A percentile compares a stretch with the other conserved stretches of the same genome.
phyloP scores from a whole-genome alignment of 2,329 filamentous ascomycete genomes.

The Penicillium frequentans region DNA sequence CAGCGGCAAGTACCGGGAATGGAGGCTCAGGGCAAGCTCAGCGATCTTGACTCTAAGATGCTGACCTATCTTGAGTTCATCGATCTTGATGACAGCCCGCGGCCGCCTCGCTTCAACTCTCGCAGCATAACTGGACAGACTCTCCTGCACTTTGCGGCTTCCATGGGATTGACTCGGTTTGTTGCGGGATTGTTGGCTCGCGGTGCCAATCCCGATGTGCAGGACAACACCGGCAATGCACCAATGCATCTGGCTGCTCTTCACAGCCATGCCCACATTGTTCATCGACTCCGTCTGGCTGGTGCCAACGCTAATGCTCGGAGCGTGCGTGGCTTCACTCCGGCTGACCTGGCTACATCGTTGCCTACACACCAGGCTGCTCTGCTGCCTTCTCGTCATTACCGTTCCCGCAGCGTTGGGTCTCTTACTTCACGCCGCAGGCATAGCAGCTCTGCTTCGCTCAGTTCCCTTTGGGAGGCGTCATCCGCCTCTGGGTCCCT shows the following conservation, averaged over 20 bases:
- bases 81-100: slow-evolving; percentile 72
- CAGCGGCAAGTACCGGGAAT: slow-evolving; percentile 47
- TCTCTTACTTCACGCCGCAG: slow-evolving; percentile 56
- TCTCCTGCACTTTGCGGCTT: slow-evolving; percentile 77
- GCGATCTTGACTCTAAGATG: slow-evolving; percentile 66
- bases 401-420: slow-evolving; percentile 65
- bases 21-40: slow-evolving; percentile 42
- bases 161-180: slow-evolving; percentile 71
- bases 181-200: slow-evolving; percentile 74
- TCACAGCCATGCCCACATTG: slow-evolving; percentile 72
- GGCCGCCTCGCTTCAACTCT: slow-evolving; percentile 67
- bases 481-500: slow-evolving; percentile 48
- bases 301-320: slow-evolving; percentile 71
- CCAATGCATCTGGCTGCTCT: slow-evolving; percentile 80
- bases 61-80: slow-evolving; percentile 75
- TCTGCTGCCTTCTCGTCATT: slow-evolving; percentile 61
- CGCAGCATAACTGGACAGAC: slow-evolving; percentile 69
- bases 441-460: slow-evolving; percentile 64
- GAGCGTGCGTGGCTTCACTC: slow-evolving; percentile 68
- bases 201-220: slow-evolving; percentile 72
- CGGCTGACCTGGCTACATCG: slow-evolving; percentile 69
- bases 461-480: slow-evolving; percentile 67
- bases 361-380: slow-evolving; percentile 64
- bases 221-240: slow-evolving; percentile 78
- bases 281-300: slow-evolving; percentile 69